phyloP scores from a whole-genome alignment of 2,329 filamentous ascomycete species.

The Ophidiomyces ophidiicola region DNA sequence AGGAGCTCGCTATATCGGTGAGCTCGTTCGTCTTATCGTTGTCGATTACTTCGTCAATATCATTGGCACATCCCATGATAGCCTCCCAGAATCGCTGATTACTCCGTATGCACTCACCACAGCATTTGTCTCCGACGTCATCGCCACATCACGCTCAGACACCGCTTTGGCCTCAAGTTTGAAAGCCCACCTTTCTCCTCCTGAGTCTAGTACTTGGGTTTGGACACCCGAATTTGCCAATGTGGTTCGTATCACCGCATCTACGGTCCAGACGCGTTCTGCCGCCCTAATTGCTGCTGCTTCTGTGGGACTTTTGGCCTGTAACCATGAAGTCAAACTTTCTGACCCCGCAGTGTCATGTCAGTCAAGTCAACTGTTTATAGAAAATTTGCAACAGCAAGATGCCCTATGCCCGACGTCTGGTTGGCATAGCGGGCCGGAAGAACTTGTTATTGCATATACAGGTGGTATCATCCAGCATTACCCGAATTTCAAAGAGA shows the following conservation, averaged over 20 bases:
- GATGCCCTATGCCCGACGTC: conserved; percentile 21
- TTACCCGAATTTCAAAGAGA: conserved; percentile 55
- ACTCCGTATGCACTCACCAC: conserved; percentile 55
- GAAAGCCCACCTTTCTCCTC: conserved; percentile 42
- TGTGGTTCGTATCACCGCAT: conserved; percentile 53
- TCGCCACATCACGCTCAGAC: conserved; percentile 43
- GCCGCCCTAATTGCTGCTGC: conserved; percentile 63
- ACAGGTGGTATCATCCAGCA: conserved; percentile 63
- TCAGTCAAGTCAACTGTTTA: background rate
- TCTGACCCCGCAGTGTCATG: background rate
- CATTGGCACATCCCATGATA: conserved; percentile 25
- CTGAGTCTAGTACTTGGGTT: conserved; percentile 38
- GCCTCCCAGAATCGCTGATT: conserved; percentile 44
- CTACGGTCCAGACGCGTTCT: conserved; percentile 58
- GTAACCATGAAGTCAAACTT: conserved; percentile 52
- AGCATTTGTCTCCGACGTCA: conserved; percentile 58
- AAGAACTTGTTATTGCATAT: conserved; percentile 61
- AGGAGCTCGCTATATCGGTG: conserved; percentile 62
- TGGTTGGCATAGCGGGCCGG: conserved; percentile 35
- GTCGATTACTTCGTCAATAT: conserved; percentile 49
- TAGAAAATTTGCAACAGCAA: background rate
- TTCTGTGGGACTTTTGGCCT: conserved; percentile 55
- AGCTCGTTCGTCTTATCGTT: conserved; percentile 59
- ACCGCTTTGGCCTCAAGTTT: conserved; percentile 36
- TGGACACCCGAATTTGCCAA: conserved; percentile 54